phyloP scores from a whole-genome alignment of 495 filamentous ascomycete genomes.

The Aspergillus taichungensis region DNA sequence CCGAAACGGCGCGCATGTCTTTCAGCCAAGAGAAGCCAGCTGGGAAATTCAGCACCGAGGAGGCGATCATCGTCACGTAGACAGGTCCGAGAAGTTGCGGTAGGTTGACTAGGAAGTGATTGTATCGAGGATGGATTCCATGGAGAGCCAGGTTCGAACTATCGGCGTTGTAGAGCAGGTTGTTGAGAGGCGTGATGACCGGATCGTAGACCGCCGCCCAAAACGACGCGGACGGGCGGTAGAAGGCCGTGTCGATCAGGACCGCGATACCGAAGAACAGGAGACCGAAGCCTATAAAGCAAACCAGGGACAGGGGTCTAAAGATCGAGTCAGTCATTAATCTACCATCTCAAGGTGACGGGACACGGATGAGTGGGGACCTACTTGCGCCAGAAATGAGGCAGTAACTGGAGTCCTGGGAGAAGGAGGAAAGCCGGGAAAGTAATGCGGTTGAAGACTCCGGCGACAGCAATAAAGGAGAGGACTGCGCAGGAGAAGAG shows the following conservation, averaged over 20 bases:
- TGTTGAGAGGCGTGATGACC: slow-evolving; percentile 84
- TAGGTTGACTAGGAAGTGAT: slow-evolving; percentile 78
- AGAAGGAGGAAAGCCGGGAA: slow-evolving; percentile 87
- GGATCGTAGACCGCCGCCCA: slow-evolving; percentile 48
- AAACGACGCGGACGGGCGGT: slow-evolving; percentile 47
- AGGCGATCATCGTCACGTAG: slow-evolving; percentile 49
- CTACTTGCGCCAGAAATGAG: slow-evolving; percentile 76
- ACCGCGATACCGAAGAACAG: slow-evolving; percentile 64
- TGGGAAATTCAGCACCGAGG: slow-evolving; percentile 44
- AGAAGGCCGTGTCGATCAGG: slow-evolving; percentile 75
- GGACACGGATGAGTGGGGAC: slow-evolving; percentile 13
- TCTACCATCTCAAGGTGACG: neutral
- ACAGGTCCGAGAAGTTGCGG: slow-evolving; percentile 89
- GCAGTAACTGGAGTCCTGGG: slow-evolving; percentile 70
- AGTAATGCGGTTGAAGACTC: slow-evolving; percentile 91
- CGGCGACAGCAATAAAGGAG: slow-evolving; percentile 71
- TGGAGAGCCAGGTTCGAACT: slow-evolving; percentile 75
- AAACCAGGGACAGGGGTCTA: slow-evolving; percentile 61
- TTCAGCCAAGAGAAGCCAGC: slow-evolving; percentile 42
- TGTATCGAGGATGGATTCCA: slow-evolving; percentile 85
- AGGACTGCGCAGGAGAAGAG: slow-evolving; percentile 66
- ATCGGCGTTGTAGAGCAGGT: slow-evolving; percentile 76
- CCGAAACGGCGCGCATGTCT: slow-evolving; percentile 51
- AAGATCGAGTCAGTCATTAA: slow-evolving; percentile 8
- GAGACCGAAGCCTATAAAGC: slow-evolving; percentile 49